Conservation (phyloP, 805 yeast species). For the Yamadazyma paraphyllophila region DNA sequence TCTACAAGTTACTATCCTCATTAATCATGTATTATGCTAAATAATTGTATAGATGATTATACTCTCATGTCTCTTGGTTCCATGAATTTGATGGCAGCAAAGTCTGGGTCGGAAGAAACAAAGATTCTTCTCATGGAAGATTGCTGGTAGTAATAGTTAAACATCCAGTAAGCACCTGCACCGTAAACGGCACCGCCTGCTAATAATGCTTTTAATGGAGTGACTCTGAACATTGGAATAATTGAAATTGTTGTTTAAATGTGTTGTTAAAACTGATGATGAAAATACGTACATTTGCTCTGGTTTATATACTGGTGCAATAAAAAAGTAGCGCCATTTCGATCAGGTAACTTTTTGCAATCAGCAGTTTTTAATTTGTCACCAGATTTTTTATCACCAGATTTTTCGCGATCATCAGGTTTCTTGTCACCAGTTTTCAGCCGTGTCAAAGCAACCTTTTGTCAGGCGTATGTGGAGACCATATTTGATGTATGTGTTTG, state of each 20-base stretch:
- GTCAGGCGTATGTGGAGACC: too few species aligned
- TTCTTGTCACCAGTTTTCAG: conserved; percentile 3
- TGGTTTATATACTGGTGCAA: neutral
- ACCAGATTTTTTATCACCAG: neutral
- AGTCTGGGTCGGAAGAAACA: conserved; percentile 27
- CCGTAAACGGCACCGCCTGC: conserved; percentile 34
- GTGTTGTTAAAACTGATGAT: neutral
- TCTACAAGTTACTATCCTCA: neutral
- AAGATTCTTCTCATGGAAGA: conserved; percentile 30
- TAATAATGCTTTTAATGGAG: conserved; percentile 27
- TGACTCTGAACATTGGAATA: conserved; percentile 11
- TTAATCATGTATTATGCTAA: conserved; percentile 1
- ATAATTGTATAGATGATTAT: neutral
- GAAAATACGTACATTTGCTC: neutral
- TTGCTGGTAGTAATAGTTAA: conserved; percentile 27
- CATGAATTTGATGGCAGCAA: conserved; percentile 24
- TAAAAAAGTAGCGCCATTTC: neutral
- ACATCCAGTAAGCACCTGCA: conserved; percentile 32
- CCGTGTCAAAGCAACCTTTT: too few species aligned
- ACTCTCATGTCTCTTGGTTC: conserved; percentile 17
- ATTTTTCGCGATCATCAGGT: conserved; percentile 11
- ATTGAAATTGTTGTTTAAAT: neutral
- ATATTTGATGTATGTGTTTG: too few species aligned
- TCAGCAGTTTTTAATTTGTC: conserved; percentile 7
- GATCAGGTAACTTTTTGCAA: conserved; percentile 1